Conservation (phyloP, 805 yeast species). For the Ogataea allantospora region DNA sequence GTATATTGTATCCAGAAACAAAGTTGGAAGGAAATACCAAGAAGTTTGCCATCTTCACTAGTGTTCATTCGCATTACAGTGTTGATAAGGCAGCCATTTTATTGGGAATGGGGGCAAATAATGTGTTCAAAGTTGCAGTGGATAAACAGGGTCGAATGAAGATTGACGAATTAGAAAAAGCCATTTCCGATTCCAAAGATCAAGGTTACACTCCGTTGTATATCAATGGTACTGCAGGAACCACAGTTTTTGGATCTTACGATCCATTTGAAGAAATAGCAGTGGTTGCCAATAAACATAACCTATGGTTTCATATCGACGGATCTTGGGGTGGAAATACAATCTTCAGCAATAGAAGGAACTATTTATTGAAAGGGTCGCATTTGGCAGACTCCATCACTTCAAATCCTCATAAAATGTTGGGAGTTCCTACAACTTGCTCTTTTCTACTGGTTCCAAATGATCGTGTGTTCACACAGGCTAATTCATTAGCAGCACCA, state of each 20-base stretch:
- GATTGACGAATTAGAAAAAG: slow-evolving; percentile 42
- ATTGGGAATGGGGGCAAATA: slow-evolving; percentile 63
- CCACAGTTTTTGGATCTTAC: slow-evolving; percentile 83
- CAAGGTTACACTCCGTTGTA: slow-evolving; percentile 73
- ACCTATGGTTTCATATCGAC: slow-evolving; percentile 80
- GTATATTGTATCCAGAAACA: slow-evolving; percentile 65
- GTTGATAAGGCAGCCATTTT: slow-evolving; percentile 80
- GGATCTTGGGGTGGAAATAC: slow-evolving; percentile 93
- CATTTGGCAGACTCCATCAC: slow-evolving; percentile 74
- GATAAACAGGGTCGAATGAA: slow-evolving; percentile 56
- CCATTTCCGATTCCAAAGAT: slow-evolving; percentile 40
- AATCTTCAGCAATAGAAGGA: slow-evolving; percentile 54
- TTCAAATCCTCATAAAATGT: slow-evolving; percentile 81
- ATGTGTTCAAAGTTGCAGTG: slow-evolving; percentile 64
- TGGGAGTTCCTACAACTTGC: slow-evolving; percentile 80
- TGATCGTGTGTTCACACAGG: slow-evolving; percentile 58
- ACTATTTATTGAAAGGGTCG: slow-evolving; percentile 51
- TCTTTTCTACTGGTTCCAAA: slow-evolving; percentile 75
- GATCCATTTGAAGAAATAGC: slow-evolving; percentile 64
- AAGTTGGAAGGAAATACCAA: slow-evolving; percentile 56
- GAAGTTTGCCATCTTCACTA: slow-evolving; percentile 68
- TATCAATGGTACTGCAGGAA: slow-evolving; percentile 83
- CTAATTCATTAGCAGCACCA: slow-evolving; percentile 78
- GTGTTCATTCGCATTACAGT: slow-evolving; percentile 74
- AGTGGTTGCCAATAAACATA: slow-evolving; percentile 48